A percentile compares a stretch with the other conserved stretches of the same genome.
Evolutionary conservation across 1,284 basidiomycete genomes (phyloP).

Genomic region (Lentinus polychrous): DNA sequence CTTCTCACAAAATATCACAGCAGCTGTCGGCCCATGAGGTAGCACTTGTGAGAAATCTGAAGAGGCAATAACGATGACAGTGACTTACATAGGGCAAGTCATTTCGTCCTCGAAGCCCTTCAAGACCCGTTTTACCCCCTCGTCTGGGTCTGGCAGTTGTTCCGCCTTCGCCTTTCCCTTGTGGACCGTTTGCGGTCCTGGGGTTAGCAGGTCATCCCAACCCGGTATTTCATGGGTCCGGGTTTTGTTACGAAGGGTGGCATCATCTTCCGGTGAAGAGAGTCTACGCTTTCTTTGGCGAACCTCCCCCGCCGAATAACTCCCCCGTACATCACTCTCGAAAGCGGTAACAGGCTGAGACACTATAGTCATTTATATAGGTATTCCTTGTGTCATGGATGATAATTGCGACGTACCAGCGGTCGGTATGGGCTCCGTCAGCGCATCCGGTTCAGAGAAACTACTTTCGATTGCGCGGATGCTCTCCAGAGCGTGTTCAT

Average conservation of each 20-base stretch:
- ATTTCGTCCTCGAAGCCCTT: conserved; percentile 24
- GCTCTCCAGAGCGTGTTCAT: neutral
- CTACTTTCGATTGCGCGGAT: neutral
- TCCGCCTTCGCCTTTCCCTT: conserved; percentile 13
- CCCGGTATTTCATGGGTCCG: conserved; percentile 4
- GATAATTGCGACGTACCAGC: neutral
- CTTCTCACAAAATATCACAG: conserved; percentile 27
- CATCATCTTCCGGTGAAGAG: too few species aligned
- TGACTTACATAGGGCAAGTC: conserved; percentile 28
- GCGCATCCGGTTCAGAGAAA: neutral
- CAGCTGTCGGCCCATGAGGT: conserved; percentile 26
- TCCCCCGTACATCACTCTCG: too few species aligned
- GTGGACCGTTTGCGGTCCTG: conserved; percentile 13
- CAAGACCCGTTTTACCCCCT: conserved; percentile 16
- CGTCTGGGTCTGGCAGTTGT: neutral
- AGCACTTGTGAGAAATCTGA: neutral
- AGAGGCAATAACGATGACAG: neutral
- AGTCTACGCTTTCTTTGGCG: too few species aligned
- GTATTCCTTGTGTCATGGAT: too few species aligned
- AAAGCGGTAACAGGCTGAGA: too few species aligned
- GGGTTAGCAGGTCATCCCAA: too few species aligned
- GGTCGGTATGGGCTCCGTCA: neutral
- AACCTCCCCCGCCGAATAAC: too few species aligned
- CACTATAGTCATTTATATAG: too few species aligned
- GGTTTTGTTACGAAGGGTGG: too few species aligned